A percentile compares a stretch with the other conserved stretches of the same genome.
These are phyloP conservation scores for Malassezia nana DNA, from an alignment of 1,284 basidiomycete species.

Conservation along the genomic window DNA sequence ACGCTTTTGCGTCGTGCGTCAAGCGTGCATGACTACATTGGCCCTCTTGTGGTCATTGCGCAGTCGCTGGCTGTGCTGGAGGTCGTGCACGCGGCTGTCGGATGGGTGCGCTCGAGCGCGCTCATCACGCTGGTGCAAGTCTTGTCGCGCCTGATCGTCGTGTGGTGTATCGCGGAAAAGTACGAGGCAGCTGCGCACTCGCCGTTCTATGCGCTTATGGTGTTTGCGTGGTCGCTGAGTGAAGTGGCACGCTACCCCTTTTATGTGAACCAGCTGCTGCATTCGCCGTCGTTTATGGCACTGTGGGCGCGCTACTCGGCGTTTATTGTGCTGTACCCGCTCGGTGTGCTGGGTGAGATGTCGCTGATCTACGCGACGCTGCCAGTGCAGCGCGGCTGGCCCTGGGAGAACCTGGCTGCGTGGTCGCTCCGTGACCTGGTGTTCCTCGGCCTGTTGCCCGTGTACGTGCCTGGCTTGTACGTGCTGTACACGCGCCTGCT, in stretches of 20 bases:
- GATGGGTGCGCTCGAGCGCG: slow-evolving; percentile 75
- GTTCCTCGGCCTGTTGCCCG: slow-evolving; percentile 7
- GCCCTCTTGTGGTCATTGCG: slow-evolving; percentile 28
- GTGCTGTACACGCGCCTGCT: slow-evolving; percentile 14
- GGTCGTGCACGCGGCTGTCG: slow-evolving; percentile 62
- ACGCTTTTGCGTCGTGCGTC: slow-evolving; percentile 27
- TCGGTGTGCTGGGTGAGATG: slow-evolving; percentile 82
- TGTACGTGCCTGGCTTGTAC: slow-evolving; percentile 16
- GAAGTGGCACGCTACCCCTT: slow-evolving; percentile 86
- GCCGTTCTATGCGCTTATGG: slow-evolving; percentile 80
- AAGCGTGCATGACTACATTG: slow-evolving; percentile 28
- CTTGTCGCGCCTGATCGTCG: slow-evolving; percentile 68
- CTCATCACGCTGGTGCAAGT: slow-evolving; percentile 77
- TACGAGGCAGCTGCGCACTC: slow-evolving; percentile 50
- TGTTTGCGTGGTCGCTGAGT: slow-evolving; percentile 83
- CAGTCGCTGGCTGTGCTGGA: slow-evolving; percentile 39
- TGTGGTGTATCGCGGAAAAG: slow-evolving; percentile 58
- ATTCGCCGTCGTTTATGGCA: slow-evolving; percentile 24
- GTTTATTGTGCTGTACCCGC: slow-evolving; percentile 84
- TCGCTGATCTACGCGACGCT: slow-evolving; percentile 69
- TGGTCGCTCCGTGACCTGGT: slow-evolving; percentile 13
- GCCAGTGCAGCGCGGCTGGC: slow-evolving; percentile 49
- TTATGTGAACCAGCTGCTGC: slow-evolving; percentile 63
- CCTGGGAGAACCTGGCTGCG: slow-evolving; percentile 11
- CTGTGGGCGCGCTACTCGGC: slow-evolving; percentile 58